phyloP scores from a whole-genome alignment of 2,329 filamentous ascomycete species.

The Colletotrichum cuscutae region DNA sequence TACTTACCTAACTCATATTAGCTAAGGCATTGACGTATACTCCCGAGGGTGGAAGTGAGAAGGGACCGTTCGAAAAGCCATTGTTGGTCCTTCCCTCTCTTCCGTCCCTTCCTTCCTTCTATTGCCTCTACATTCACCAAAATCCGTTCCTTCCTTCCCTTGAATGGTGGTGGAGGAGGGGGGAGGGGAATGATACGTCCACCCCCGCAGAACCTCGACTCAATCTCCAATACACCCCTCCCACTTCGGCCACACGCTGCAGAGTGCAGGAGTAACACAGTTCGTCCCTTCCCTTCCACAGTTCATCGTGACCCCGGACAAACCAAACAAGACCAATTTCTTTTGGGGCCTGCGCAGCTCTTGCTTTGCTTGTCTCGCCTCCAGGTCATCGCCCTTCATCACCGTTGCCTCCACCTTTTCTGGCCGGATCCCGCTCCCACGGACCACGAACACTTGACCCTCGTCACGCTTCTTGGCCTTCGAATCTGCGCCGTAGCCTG shows the following conservation, averaged over 20 bases:
- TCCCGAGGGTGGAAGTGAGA: not conserved
- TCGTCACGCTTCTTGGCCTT: not conserved
- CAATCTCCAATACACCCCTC: not conserved
- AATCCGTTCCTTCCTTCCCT: not conserved
- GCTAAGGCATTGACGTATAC: not conserved
- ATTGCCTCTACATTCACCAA: not conserved
- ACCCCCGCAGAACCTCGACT: not conserved
- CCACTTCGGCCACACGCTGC: not conserved
- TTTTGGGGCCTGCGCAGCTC: constrained; percentile 2
- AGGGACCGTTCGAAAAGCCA: not conserved
- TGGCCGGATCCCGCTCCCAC: not conserved
- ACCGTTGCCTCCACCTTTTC: constrained; percentile 20
- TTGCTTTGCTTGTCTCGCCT: constrained; percentile 28
- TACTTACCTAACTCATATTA: not conserved
- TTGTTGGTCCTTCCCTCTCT: not conserved
- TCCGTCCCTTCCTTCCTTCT: not conserved
- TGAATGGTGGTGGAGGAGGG: not conserved
- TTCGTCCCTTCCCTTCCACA: not conserved
- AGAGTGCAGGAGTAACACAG: not conserved
- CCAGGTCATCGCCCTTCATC: constrained; percentile 21
- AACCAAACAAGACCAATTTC: constrained; percentile 20
- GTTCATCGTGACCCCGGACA: not conserved
- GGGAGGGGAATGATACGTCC: not conserved
- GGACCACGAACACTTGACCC: not conserved
- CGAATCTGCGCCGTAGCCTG: too few relatives aligned